Evolutionary conservation across 1,139 yeast genomes (phyloP), one percentile per base, ranked within the genome.

Genomic region (Blastobotrys persicus): DNA sequence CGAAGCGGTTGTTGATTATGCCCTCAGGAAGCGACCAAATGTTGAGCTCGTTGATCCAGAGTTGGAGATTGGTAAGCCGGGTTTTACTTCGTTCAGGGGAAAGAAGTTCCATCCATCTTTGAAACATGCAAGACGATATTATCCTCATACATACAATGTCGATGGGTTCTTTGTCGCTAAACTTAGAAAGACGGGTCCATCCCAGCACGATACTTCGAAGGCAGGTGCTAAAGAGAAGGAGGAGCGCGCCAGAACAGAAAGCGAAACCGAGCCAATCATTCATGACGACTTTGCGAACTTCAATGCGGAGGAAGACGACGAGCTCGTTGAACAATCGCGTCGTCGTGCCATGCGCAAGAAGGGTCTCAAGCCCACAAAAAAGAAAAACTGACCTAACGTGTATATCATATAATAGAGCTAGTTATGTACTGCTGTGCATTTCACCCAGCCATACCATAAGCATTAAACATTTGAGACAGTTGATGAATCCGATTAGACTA

Each of bases 91-190:
- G 43, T 94, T 78, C 75, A 79, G 98, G 67, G 99, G 98, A 49
- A 91, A 89, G 71, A 87, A 81, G 53, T 94, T 91, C 75, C 83
- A 86, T 65, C 80, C 88, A 47, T 80, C 81, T 59, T 69, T 92
- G 50, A 79, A 80, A 45, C 73, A 91, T 60, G 89, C 98, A 1
- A 83, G 96, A 73, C 82, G 99, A 69, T 94, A 92, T 70, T 94
- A 92, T 67, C 99, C 99, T 49, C 99, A 94, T 70, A 91, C 96
- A 31, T 92, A 92, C 68, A 94, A 94, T 68, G 98, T 94, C 48
- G 99, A 94, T 71, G 99, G 99, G 33, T 94, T 94, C 77, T 94
- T 76, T 68, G 98, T 94, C 53, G 98, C 99, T 52, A 92, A 92
- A 67, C 88, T 94, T 75, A 82, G 88, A 72, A 94, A 94, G 78